Evolutionary conservation across 202 grass and related monocot species (phyloP).

Genomic region (Zizania palustris): DNA sequence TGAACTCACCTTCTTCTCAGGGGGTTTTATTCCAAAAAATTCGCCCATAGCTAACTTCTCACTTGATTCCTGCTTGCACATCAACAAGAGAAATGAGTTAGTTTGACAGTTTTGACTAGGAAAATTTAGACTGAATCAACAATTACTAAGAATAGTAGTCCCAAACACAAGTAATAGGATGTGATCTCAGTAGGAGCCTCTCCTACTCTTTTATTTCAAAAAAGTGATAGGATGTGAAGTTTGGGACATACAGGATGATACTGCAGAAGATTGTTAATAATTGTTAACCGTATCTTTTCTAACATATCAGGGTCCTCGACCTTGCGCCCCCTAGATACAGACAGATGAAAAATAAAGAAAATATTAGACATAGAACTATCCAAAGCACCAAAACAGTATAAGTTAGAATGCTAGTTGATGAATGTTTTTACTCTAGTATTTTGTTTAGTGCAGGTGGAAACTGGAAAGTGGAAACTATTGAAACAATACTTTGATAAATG

Average conservation of each 20-base stretch:
- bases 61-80: conserved; percentile 84
- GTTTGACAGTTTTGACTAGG: conserved; percentile 25
- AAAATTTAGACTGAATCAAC: conserved; percentile 24
- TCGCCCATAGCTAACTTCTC: conserved; percentile 97
- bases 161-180: conserved; percentile 26
- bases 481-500: background rate
- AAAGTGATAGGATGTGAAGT: conserved; percentile 16
- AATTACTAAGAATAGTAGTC: background rate
- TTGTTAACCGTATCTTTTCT: conserved; percentile 86
- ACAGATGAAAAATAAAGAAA: conserved; percentile 27
- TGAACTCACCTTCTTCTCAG: conserved; percentile 72
- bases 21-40: conserved; percentile 90
- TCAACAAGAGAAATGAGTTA: conserved; percentile 30
- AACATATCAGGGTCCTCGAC: conserved; percentile 93
- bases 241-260: conserved; percentile 87
- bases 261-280: conserved; percentile 97
- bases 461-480: conserved; percentile 19
- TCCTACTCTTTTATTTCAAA: no score
- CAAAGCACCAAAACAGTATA: background rate
- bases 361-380: conserved; percentile 26
- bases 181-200: background rate
- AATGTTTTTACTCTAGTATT: conserved; percentile 31
- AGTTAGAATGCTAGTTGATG: conserved; percentile 1
- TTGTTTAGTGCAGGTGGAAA: background rate
- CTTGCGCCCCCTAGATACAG: conserved; percentile 76